phyloP scores from a whole-genome alignment of 441 rosid genomes.

The Corymbia citriodora region DNA sequence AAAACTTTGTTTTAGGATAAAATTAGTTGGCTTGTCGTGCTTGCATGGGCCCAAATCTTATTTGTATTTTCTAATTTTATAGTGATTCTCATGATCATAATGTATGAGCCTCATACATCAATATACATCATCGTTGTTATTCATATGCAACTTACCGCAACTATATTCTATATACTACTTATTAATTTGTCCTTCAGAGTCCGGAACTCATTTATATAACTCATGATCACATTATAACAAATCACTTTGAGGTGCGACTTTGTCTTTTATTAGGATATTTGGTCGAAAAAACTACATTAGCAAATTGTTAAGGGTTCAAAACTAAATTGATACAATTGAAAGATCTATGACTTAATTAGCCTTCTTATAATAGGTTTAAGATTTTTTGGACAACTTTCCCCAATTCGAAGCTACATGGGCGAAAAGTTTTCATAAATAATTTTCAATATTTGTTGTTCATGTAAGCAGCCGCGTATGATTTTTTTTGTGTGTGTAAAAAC shows the following conservation, averaged over 20 bases:
- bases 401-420: rapidly evolving
- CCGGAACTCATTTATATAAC: not conserved
- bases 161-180: too few species aligned
- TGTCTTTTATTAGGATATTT: not conserved
- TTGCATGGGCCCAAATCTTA: not conserved
- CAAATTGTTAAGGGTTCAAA: rapidly evolving
- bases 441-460: not conserved
- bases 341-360: too few species aligned
- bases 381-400: too few species aligned
- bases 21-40: not conserved
- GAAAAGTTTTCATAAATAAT: not conserved
- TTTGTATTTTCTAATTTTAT: not conserved
- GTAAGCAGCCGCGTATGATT: rapidly evolving
- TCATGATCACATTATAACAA: not conserved
- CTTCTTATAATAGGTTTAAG: too few species aligned
- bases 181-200: not conserved
- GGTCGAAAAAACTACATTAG: too few species aligned
- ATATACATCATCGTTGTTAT: not conserved
- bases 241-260: not conserved
- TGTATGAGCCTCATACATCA: not conserved
- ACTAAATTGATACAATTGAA: not conserved
- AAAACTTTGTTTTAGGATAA: too few species aligned
- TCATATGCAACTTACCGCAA: not conserved
- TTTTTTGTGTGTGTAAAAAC: too few species aligned
- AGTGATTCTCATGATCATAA: not conserved